phyloP scores from a whole-genome alignment of 345 rosid genomes.

The Nasturtium officinale region DNA sequence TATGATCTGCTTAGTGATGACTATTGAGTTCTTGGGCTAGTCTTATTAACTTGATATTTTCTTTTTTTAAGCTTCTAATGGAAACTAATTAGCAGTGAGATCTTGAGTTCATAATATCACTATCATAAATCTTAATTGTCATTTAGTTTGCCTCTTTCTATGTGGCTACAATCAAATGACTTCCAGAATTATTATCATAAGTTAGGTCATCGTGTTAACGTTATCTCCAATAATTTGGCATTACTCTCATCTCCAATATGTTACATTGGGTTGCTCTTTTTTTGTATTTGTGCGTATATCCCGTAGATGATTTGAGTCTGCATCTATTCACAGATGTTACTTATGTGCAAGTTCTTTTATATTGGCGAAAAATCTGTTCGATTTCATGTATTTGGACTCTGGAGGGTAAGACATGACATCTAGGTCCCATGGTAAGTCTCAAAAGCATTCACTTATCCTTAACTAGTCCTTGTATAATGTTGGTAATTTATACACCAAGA shows the following conservation, averaged over 20 bases:
- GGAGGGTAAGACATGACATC: not conserved
- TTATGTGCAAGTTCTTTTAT: not conserved
- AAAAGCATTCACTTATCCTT: not conserved
- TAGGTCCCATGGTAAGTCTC: conserved; percentile 14
- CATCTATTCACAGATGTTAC: not conserved
- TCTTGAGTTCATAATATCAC: not conserved
- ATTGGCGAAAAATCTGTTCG: not conserved
- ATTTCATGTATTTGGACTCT: not conserved
- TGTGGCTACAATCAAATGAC: conserved; percentile 37
- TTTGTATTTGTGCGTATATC: not conserved
- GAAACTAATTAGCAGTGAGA: not conserved
- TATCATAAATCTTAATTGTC: conserved; percentile 23
- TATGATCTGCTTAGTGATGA: not conserved
- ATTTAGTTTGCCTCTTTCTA: conserved; percentile 35
- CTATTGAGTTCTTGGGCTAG: not conserved
- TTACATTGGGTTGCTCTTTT: conserved; percentile 7
- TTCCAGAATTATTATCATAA: not conserved
- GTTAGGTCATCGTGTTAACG: conserved; percentile 20
- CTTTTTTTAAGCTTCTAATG: not conserved
- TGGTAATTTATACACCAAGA: conserved; percentile 10
- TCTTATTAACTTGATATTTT: not conserved
- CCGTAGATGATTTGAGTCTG: not conserved
- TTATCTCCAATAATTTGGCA: conserved; percentile 17
- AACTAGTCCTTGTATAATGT: conserved; percentile 9
- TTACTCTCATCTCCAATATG: conserved; percentile 10